Base-by-base conservation (phyloP, 306 rosid genomes). In the Senna tora region DNA sequence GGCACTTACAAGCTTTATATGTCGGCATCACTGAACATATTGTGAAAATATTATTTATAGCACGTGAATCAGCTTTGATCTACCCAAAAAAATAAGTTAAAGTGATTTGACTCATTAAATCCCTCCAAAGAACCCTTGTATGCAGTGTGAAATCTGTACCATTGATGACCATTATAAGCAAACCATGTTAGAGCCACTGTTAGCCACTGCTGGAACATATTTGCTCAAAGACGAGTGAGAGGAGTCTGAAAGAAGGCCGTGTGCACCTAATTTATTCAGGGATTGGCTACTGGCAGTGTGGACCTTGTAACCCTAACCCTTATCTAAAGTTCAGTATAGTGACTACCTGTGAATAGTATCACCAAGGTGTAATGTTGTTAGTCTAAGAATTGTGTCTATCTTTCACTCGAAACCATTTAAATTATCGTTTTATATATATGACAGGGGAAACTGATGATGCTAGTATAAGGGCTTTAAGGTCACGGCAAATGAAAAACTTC, bases 401-500 rank as follows among this genome's bases (percentile, higher is more conserved):
- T 19, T 71, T 56, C 43, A 51, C 69, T 73, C 56, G 17, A 62
- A 68, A 54, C 42, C 36, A 17, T 32, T 52, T 38, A 36, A 30
- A 46, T 60, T 66, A 62, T 71, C 22, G 68, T 20, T 64, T 2
- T 80, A 12, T 63, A 58, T 75, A 62, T 65, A 50, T 49, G 41
- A 60, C 90, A 94, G 99, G 99, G 65, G 97, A 94, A 78, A 88
- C 95, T 22, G 77, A 82, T 76, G 87, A 89, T 79, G 69, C 78
- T 25, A 72, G 66, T 64, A 67, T 86, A 61, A 91, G 70, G 68
- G 92, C 86, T 71, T 46, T 94, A 73, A 93, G 97, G 19, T 69
- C 92, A 51, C 86, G 96, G 42, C 99, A 94, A 87, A 89, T 91
- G 96, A 94, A 89, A 86, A 94, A 91, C 67, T 89, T 94, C 32